Evolutionary conservation across 2,329 filamentous ascomycete genomes (phyloP).

Genomic region (Microdochium nivale): DNA sequence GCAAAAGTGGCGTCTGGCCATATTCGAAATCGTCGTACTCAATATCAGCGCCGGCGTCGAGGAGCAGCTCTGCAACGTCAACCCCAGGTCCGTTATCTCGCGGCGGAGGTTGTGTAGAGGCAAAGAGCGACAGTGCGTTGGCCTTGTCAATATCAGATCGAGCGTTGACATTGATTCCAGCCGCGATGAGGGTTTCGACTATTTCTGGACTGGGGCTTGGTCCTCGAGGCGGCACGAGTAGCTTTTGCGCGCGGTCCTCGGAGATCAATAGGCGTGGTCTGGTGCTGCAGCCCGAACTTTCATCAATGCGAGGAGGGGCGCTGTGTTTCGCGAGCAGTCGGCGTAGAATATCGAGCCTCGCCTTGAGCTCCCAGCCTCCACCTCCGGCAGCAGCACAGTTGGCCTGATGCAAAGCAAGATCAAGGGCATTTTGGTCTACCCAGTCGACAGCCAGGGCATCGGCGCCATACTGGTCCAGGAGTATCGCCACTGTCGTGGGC

Average conservation of each 20-base stretch:
- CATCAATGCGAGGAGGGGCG: neutral
- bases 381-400: neutral
- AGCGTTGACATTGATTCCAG: neutral
- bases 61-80: neutral
- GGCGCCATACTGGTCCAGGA: neutral
- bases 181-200: neutral
- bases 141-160: neutral
- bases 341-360: neutral
- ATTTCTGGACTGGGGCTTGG: neutral
- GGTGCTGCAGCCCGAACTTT: neutral
- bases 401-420: neutral
- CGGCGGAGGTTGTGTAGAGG: neutral
- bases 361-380: neutral
- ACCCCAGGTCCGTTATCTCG: neutral
- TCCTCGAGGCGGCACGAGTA: neutral
- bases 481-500: neutral
- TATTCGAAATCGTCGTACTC: neutral
- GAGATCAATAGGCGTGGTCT: neutral
- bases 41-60: neutral
- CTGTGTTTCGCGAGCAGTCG: neutral
- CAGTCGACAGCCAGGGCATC: neutral
- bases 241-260: neutral
- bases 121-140: neutral
- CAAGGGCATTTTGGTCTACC: neutral
- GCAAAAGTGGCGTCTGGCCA: neutral